Percentiles rank a stretch among this genome's conserved stretches.
phyloP scores from a whole-genome alignment of 2,329 filamentous ascomycete genomes.

The Stenocarpella maydis region DNA sequence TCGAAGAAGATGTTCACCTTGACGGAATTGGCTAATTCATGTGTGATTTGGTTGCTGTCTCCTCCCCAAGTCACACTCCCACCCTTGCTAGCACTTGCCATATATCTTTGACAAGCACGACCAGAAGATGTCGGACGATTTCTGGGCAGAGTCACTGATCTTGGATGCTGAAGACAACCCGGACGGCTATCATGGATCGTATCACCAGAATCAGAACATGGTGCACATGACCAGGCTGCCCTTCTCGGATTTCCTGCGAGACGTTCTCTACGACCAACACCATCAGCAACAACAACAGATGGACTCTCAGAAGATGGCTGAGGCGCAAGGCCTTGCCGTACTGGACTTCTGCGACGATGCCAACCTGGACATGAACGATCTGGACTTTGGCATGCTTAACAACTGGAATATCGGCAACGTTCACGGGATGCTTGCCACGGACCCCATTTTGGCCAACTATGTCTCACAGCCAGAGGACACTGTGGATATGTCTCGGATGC shows the following conservation, averaged over 20 bases:
- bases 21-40: background rate
- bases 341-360: slow-evolving; percentile 60
- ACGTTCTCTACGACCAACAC: slow-evolving; percentile 55
- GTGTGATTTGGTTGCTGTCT: too few relatives aligned
- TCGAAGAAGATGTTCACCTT: background rate
- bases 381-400: slow-evolving; percentile 60
- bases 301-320: slow-evolving; percentile 46
- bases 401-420: slow-evolving; percentile 56
- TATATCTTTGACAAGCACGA: background rate
- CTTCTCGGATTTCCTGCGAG: slow-evolving; percentile 60
- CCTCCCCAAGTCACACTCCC: background rate
- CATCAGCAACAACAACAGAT: slow-evolving; percentile 42
- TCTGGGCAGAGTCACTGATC: slow-evolving; percentile 11
- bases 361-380: slow-evolving; percentile 59
- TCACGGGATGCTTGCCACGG: slow-evolving; percentile 30
- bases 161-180: slow-evolving; percentile 34
- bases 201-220: slow-evolving; percentile 29
- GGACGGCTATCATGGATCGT: slow-evolving; percentile 36
- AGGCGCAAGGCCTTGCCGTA: slow-evolving; percentile 53
- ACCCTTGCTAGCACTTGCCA: background rate
- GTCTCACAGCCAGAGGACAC: slow-evolving; percentile 46
- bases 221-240: slow-evolving; percentile 48
- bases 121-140: background rate
- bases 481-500: slow-evolving; percentile 54
- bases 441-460: slow-evolving; percentile 37